These are phyloP conservation scores for Aureobasidium vineae DNA, from an alignment of 2,329 filamentous ascomycete genomes.

Conservation along the genomic window DNA sequence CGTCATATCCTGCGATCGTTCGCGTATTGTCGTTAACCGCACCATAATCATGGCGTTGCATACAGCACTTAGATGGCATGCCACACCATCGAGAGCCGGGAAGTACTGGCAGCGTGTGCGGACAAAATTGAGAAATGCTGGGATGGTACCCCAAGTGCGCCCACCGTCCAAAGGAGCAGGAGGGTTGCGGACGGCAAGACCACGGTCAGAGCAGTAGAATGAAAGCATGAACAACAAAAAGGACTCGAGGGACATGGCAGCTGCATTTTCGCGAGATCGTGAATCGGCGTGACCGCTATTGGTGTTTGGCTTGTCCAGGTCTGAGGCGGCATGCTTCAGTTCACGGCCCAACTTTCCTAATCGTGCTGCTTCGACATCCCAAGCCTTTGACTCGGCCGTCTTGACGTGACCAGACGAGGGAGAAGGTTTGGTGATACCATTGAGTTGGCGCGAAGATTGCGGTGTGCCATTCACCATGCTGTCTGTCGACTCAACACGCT, in stretches of 20 bases:
- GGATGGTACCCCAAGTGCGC: conserved; percentile 34
- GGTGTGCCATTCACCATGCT: conserved; percentile 24
- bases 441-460: conserved; percentile 22
- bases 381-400: conserved; percentile 38
- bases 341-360: conserved; percentile 45
- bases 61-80: conserved; percentile 43
- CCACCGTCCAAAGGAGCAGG: conserved; percentile 28
- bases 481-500: conserved; percentile 27
- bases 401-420: conserved; percentile 32
- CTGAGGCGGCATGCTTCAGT: conserved; percentile 47
- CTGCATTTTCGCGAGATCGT: conserved; percentile 40
- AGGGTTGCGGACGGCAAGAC: conserved; percentile 32
- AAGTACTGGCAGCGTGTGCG: conserved; percentile 32
- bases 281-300: neutral
- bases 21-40: conserved; percentile 27
- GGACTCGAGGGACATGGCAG: conserved; percentile 48
- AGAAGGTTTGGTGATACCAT: conserved; percentile 28
- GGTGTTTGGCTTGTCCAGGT: conserved; percentile 28
- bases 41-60: conserved; percentile 42
- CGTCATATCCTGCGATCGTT: conserved; percentile 8
- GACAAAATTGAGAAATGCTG: conserved; percentile 35
- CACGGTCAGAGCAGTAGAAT: conserved; percentile 37
- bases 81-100: conserved; percentile 43
- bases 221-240: conserved; percentile 43
- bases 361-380: conserved; percentile 43